These are phyloP conservation scores for Yarrowia sp. DNA, from an alignment of 805 yeast species.

Conservation along the genomic window DNA sequence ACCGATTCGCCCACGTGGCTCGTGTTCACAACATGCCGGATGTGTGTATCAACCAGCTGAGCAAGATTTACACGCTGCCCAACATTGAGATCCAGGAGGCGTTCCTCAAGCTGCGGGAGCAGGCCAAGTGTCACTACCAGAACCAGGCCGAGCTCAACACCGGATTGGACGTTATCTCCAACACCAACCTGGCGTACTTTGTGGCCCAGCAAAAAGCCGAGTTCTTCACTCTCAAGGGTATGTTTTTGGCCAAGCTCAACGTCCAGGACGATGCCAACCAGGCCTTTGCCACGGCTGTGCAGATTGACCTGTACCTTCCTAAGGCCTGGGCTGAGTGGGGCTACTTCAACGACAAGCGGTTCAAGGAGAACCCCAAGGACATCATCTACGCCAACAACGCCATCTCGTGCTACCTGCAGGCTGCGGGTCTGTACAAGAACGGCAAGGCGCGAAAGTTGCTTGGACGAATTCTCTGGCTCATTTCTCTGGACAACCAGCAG, in stretches of 20 bases:
- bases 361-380: constrained; percentile 78
- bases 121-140: constrained; percentile 95
- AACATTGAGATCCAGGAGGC: constrained; percentile 99
- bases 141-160: constrained; percentile 87
- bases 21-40: constrained; percentile 96
- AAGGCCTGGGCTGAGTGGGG: constrained; percentile 99
- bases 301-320: constrained; percentile 87
- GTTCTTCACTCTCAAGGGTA: constrained; percentile 94
- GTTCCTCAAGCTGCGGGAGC: constrained; percentile 89
- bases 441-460: constrained; percentile 84
- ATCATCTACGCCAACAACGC: constrained; percentile 89
- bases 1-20: constrained; percentile 97
- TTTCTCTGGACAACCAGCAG: constrained; percentile 80
- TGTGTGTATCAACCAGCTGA: constrained; percentile 88
- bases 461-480: constrained; percentile 89
- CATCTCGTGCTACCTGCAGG: constrained; percentile 91
- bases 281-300: constrained; percentile 97
- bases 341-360: constrained; percentile 81
- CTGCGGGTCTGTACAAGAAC: constrained; percentile 93
- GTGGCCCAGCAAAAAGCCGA: constrained; percentile 98
- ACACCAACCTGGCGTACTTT: constrained; percentile 92
- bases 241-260: constrained; percentile 89
- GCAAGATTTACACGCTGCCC: constrained; percentile 92
- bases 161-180: constrained; percentile 94
- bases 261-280: constrained; percentile 95